Percentiles rank a stretch among this genome's conserved stretches.
These are phyloP conservation scores for Nematocida parisii DNA, from an alignment of 371 early-diverging fungal species.

Conservation along the genomic window DNA sequence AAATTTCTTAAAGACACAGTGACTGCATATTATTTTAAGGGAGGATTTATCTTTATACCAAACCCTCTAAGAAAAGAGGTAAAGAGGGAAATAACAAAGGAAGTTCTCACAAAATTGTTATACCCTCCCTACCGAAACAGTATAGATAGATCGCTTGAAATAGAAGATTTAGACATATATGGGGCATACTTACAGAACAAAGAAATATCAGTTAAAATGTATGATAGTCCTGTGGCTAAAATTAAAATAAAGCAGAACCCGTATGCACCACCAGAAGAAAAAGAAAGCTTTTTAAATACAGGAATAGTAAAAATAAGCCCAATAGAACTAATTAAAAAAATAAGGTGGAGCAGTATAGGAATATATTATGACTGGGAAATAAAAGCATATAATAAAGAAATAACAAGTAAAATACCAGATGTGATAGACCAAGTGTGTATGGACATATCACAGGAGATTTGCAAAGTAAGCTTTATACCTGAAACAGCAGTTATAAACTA, in stretches of 20 bases:
- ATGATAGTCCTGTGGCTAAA: conserved; percentile 13
- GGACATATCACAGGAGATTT: conserved; percentile 36
- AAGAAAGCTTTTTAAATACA: not conserved
- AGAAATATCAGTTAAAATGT: conserved; percentile 1
- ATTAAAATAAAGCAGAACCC: conserved; percentile 47
- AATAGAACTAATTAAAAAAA: conserved; percentile 47
- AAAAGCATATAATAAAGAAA: conserved; percentile 69
- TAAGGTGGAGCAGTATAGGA: conserved; percentile 83
- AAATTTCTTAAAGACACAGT: conserved; percentile 24
- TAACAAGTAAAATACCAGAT: not conserved
- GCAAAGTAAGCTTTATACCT: conserved; percentile 65
- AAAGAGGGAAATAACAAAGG: conserved; percentile 12
- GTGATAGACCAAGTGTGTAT: conserved; percentile 10
- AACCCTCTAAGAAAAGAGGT: conserved; percentile 17
- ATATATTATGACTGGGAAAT: conserved; percentile 84
- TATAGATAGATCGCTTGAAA: conserved; percentile 44
- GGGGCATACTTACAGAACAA: not conserved
- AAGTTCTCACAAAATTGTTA: conserved; percentile 31
- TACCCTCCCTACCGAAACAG: conserved; percentile 55
- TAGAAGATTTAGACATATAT: conserved; percentile 28
- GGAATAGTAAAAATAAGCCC: conserved; percentile 35
- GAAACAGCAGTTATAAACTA: conserved; percentile 89
- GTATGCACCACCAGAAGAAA: conserved; percentile 14
- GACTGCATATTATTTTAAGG: conserved; percentile 33
- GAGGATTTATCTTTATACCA: conserved; percentile 46